These are phyloP conservation scores for Diaporthe velutina DNA, from an alignment of 2,329 filamentous ascomycete genomes.

Conservation along the genomic window DNA sequence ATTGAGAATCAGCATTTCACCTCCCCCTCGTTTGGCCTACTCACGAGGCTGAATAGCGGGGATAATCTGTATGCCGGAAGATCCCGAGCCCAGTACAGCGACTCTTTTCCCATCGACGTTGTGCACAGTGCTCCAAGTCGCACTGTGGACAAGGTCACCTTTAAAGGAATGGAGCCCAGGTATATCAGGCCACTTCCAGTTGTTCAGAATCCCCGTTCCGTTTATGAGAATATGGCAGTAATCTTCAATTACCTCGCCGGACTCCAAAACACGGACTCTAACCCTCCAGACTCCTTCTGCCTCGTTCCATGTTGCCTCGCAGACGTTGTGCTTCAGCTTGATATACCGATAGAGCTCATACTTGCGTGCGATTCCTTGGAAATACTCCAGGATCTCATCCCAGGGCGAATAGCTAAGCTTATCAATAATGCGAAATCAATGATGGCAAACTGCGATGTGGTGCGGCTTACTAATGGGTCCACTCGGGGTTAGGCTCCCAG, in stretches of 20 bases:
- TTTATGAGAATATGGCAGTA: slow-evolving; percentile 31
- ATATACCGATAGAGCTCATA: slow-evolving; percentile 48
- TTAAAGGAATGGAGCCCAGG: slow-evolving; percentile 43
- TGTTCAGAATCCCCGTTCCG: neutral
- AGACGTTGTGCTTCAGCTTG: slow-evolving; percentile 41
- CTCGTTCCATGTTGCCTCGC: slow-evolving; percentile 43
- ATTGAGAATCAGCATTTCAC: neutral
- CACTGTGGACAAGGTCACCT: slow-evolving; percentile 44
- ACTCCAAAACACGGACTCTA: neutral
- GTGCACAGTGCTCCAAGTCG: slow-evolving; percentile 39
- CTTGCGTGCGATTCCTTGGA: slow-evolving; percentile 58
- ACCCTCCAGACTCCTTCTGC: slow-evolving; percentile 37
- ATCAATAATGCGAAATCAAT: neutral
- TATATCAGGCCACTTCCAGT: slow-evolving; percentile 43
- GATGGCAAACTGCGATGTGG: neutral
- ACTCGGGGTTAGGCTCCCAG: slow-evolving; percentile 64
- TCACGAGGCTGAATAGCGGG: slow-evolving; percentile 24
- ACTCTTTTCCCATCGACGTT: slow-evolving; percentile 30
- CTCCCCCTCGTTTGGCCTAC: neutral
- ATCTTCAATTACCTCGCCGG: neutral
- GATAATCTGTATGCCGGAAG: slow-evolving; percentile 27
- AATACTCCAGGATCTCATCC: slow-evolving; percentile 65
- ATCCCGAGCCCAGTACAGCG: slow-evolving; percentile 34
- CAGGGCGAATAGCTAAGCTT: slow-evolving; percentile 60
- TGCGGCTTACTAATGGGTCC: slow-evolving; percentile 40